Evolutionary conservation across 306 rosid species (phyloP), one percentile per base, ranked within the genome.

Genomic region (Pyrus pyrifolia): DNA sequence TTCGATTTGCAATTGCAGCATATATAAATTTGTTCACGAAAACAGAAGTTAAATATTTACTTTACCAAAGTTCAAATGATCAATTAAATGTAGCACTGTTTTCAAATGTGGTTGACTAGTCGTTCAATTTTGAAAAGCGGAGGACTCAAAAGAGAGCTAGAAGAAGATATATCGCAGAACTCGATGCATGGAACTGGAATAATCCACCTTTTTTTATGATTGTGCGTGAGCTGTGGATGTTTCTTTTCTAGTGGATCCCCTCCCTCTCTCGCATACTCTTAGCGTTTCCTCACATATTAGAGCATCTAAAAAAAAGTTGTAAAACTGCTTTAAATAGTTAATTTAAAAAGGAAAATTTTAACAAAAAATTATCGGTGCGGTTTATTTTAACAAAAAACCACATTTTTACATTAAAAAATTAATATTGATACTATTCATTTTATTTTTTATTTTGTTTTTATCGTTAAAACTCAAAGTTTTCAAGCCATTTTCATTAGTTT

Each of bases 131-230:
- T 12, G 52, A 75, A 71, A 49, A 68, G 44, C 52, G 30, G 72
- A 65, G 38, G 4, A 35, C 58, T 19, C 58, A 27, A 68, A 57
- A 4, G 38, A 53, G 61, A 72, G 42, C 79, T 75, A 61, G 62
- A 77, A n/a, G 65, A 53, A 61, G 46, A 58, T 33, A 78, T 38
- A 79, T 85, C 75, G 82, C 85, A 86, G 81, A 88, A 87, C 90
- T 88, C 88, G 87, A 88, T 83, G 89, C 81, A 81, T 82, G 85
- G 76, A 79, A 60, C 22, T 67, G 63, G 77, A 78, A 82, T 75
- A 76, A 81, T 75, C 84, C 87, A 84, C 86, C 72, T 40, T 76
- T 79, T 79, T 78, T 82, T 85, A 88, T 88, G 85, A 90, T 88
- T 92, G 76, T 77, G 78, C 79, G 60, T 51, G 58, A 74, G 69